phyloP scores from a whole-genome alignment of 2,329 filamentous ascomycete species.

The Trichoderma sp. region DNA sequence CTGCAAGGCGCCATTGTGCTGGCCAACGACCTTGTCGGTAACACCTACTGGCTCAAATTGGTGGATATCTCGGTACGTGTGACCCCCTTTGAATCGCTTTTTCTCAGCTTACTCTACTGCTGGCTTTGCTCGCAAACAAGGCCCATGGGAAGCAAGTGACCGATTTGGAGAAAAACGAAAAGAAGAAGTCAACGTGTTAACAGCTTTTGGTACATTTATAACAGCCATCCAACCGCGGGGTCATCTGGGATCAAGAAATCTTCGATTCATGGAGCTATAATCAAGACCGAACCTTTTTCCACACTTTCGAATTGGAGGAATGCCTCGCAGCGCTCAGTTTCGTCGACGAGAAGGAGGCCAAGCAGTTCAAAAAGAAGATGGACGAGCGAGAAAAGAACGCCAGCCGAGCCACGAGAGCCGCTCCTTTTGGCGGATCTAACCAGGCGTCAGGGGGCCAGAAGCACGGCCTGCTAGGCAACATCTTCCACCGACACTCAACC shows the following conservation, averaged over 20 bases:
- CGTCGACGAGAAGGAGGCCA: constrained; percentile 95
- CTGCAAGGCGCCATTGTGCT: constrained; percentile 90
- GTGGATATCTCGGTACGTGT: constrained; percentile 84
- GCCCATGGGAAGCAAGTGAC: neutral
- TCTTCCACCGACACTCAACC: constrained; percentile 66
- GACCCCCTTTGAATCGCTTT: constrained; percentile 27
- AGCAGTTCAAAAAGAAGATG: constrained; percentile 96
- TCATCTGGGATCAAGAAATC: constrained; percentile 97
- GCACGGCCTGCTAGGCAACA: constrained; percentile 59
- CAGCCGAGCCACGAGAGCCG: constrained; percentile 80
- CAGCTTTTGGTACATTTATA: constrained; percentile 1
- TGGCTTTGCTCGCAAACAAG: neutral
- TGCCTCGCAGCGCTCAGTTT: constrained; percentile 91
- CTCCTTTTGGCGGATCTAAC: constrained; percentile 67
- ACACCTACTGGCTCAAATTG: constrained; percentile 97
- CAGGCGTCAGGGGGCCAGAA: constrained; percentile 44
- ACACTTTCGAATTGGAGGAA: constrained; percentile 93
- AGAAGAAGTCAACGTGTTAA: constrained; percentile 6
- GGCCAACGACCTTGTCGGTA: constrained; percentile 89
- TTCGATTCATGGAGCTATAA: constrained; percentile 96
- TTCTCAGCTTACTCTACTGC: constrained; percentile 22
- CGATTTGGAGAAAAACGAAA: neutral
- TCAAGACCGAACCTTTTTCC: constrained; percentile 96
- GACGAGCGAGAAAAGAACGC: constrained; percentile 95
- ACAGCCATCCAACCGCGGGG: constrained; percentile 76